These are phyloP conservation scores for Cryptococcus amylolentus DNA, from an alignment of 1,284 basidiomycete genomes.

Conservation along the genomic window DNA sequence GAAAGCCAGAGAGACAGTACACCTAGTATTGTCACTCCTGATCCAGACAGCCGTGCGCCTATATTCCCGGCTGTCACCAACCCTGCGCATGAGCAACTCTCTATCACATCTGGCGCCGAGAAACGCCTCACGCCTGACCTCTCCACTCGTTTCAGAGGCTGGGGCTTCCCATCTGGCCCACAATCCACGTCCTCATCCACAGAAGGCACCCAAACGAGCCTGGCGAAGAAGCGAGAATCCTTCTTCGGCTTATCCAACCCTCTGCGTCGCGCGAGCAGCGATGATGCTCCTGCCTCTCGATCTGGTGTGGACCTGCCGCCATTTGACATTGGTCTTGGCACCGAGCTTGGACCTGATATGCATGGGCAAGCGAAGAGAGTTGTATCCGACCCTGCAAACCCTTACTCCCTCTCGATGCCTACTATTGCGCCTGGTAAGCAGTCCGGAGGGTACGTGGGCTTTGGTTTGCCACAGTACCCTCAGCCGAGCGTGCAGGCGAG, in stretches of 20 bases:
- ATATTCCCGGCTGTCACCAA: neutral
- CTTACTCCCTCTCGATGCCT: too few relatives aligned
- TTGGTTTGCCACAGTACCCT: neutral
- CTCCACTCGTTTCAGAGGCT: slow-evolving; percentile 28
- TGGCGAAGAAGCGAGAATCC: slow-evolving; percentile 33
- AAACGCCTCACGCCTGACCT: slow-evolving; percentile 16
- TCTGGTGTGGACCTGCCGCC: slow-evolving; percentile 21
- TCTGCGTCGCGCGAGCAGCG: slow-evolving; percentile 1
- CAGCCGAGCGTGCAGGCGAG: neutral
- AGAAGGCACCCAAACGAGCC: neutral
- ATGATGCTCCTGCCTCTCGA: neutral
- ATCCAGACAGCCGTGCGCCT: neutral
- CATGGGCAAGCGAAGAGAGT: neutral
- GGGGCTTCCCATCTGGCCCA: slow-evolving; percentile 33
- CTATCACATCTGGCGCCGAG: neutral
- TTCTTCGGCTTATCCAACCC: slow-evolving; percentile 43
- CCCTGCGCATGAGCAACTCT: neutral
- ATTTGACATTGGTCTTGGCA: slow-evolving; percentile 1
- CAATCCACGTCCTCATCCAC: neutral
- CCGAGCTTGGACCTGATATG: too few relatives aligned
- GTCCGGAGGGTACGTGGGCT: too few relatives aligned
- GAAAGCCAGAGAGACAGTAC: neutral
- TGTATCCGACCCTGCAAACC: slow-evolving; percentile 10
- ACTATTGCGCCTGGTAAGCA: too few relatives aligned
- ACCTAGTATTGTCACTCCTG: neutral